These are phyloP conservation scores for Fomitopsis palustris DNA, from an alignment of 1,284 basidiomycete genomes.

Conservation along the genomic window DNA sequence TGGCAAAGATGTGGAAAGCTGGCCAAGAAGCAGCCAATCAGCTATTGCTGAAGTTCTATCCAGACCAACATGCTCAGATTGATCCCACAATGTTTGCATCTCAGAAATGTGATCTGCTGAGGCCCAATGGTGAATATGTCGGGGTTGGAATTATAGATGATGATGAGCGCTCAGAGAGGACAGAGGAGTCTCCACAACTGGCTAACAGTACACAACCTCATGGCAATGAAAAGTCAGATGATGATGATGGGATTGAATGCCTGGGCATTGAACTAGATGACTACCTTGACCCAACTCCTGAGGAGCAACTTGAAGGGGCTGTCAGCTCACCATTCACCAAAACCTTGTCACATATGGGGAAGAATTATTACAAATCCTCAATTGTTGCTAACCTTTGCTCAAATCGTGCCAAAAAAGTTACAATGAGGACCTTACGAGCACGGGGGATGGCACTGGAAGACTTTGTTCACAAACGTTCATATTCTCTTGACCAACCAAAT, in stretches of 20 bases:
- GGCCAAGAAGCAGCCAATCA: background rate
- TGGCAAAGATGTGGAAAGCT: background rate
- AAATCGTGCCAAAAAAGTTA: background rate
- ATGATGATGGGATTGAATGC: background rate
- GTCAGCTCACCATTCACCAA: background rate
- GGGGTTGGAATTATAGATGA: background rate
- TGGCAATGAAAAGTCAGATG: background rate
- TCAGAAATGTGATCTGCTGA: background rate
- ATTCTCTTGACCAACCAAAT: background rate
- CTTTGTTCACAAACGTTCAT: background rate
- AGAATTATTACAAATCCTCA: background rate
- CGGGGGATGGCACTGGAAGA: background rate
- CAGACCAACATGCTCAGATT: background rate
- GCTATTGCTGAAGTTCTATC: background rate
- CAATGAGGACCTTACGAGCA: background rate
- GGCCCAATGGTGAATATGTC: background rate
- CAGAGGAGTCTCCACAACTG: background rate
- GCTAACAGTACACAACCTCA: background rate
- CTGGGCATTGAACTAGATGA: background rate
- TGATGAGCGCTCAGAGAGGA: background rate
- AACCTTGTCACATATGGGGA: background rate
- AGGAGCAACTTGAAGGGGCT: background rate
- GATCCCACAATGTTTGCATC: background rate
- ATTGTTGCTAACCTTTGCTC: background rate
- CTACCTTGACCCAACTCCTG: background rate